Base-by-base conservation (phyloP, 257 asterid species). In the Solanum rostratum region DNA sequence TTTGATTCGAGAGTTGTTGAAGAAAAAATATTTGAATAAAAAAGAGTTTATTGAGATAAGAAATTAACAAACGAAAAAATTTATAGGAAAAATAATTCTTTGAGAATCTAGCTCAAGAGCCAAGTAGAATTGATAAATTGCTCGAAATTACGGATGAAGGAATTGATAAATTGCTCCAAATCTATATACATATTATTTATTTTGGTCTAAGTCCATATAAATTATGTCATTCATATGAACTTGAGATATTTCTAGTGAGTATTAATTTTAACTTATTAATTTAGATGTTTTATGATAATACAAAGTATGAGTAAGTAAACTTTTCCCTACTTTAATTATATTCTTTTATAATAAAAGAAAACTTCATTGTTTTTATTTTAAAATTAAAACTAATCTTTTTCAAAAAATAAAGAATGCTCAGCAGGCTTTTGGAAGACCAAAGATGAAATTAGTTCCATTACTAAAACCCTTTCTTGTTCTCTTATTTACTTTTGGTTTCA, bases 381-480 rank as follows among this genome's bases (percentile, higher is more conserved):
- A 57, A 57, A 57, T 57, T n/a, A 57, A 46, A 46, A 46, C n/a
- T 46, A 46, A 46, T 9, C 12, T 45, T 2, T 10, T 46, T 41
- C 12, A 3, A 46, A 46, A 46, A 45, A 59, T 0, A 22, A 59
- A 59, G 66, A 59, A 59, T 59, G 66, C 3, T n/a, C 30, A 22
- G 5, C 10, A 59, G 33, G 66, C 33, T 3, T 59, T 59, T 59
- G 88, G 83, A 73, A 63, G 81, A 57, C 11, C 37, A 46, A 85
- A 84, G 73, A 94, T 91, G 99, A 89, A 85, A 84, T 54, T 74
- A 19, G 62, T 46, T 43, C 43, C 62, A 53, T 30, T 86, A 50
- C 84, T 84, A 62, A 94, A 93, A 91, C 90, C 97, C 59, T 53
- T 90, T 10, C 80, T 85, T 52, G 88, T 93, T 14, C 52, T 93